A percentile compares a stretch with the other conserved stretches of the same genome.
Evolutionary conservation across 1,139 yeast genomes (phyloP).

Genomic region (Yamadazyma taylorii): DNA sequence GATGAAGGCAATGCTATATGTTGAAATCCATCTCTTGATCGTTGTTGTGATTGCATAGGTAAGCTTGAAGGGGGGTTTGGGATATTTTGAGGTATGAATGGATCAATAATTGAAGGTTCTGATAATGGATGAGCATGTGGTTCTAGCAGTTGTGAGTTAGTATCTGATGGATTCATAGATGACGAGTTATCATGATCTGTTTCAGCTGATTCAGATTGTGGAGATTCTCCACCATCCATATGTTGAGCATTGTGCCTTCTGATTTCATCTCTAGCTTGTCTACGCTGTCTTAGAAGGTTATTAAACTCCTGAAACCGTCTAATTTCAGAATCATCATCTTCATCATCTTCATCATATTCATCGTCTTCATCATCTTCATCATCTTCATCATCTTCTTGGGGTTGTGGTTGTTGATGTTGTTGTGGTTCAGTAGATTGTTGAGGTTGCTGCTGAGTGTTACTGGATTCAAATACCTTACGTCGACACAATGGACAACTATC

Average conservation of each 20-base stretch:
- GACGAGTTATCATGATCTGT: neutral
- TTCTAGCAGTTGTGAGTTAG: neutral
- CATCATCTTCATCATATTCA: conserved; percentile 4
- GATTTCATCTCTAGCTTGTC: conserved; percentile 2
- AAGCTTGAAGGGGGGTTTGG: conserved; percentile 2
- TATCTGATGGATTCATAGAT: neutral
- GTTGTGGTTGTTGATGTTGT: conserved; percentile 7
- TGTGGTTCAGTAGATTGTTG: conserved; percentile 7
- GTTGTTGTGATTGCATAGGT: neutral
- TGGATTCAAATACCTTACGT: conserved; percentile 52
- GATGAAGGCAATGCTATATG: conserved; percentile 23
- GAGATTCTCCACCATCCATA: too few species aligned
- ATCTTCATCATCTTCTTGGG: too few species aligned
- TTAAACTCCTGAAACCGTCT: conserved; percentile 12
- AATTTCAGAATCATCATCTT: neutral
- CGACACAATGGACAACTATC: conserved; percentile 93
- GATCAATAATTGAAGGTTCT: too few species aligned
- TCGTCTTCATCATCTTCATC: conserved; percentile 4
- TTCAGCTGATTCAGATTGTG: too few species aligned
- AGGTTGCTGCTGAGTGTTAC: conserved; percentile 6
- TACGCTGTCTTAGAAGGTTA: conserved; percentile 6
- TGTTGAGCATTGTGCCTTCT: too few species aligned
- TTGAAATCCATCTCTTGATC: conserved; percentile 13
- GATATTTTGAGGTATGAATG: neutral
- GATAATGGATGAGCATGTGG: too few species aligned